A percentile compares a stretch with the other conserved stretches of the same genome.
These are phyloP conservation scores for Cryptosporidium andersoni DNA, from an alignment of 169 alveolate species.

Conservation along the genomic window DNA sequence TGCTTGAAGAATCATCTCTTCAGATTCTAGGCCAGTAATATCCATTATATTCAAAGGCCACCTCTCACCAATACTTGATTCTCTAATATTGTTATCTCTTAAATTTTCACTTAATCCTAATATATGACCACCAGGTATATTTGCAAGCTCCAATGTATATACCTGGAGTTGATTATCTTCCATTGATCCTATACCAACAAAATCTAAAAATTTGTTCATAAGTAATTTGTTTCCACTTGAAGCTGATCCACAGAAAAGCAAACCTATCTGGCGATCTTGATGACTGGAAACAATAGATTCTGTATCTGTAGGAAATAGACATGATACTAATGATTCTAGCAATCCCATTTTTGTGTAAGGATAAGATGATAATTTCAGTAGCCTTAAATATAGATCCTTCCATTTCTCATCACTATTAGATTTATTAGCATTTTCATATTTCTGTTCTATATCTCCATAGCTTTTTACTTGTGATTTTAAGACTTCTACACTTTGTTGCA, in stretches of 20 bases:
- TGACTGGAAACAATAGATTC: constrained; percentile 3
- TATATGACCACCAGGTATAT: constrained; percentile 58
- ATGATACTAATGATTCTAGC: constrained; percentile 25
- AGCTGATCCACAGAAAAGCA: constrained; percentile 33
- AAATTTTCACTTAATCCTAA: constrained; percentile 8
- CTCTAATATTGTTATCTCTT: constrained; percentile 15
- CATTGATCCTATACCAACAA: constrained; percentile 14
- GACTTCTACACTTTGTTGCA: not conserved
- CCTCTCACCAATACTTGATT: constrained; percentile 57
- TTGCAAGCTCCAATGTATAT: constrained; percentile 47
- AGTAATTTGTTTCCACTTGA: constrained; percentile 37
- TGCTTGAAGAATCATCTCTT: constrained; percentile 22
- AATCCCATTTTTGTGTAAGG: constrained; percentile 51
- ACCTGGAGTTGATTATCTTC: constrained; percentile 46
- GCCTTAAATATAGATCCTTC: constrained; percentile 21
- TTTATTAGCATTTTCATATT: not conserved
- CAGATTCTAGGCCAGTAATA: constrained; percentile 16
- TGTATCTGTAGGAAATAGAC: constrained; percentile 37
- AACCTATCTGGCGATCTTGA: constrained; percentile 59
- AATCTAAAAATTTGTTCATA: not conserved
- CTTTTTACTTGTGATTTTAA: constrained; percentile 29
- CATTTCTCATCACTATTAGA: not conserved
- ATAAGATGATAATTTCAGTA: constrained; percentile 46
- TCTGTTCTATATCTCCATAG: not conserved
- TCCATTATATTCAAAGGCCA: constrained; percentile 67